phyloP scores from a whole-genome alignment of 306 rosid genomes.

The Pueraria montana region DNA sequence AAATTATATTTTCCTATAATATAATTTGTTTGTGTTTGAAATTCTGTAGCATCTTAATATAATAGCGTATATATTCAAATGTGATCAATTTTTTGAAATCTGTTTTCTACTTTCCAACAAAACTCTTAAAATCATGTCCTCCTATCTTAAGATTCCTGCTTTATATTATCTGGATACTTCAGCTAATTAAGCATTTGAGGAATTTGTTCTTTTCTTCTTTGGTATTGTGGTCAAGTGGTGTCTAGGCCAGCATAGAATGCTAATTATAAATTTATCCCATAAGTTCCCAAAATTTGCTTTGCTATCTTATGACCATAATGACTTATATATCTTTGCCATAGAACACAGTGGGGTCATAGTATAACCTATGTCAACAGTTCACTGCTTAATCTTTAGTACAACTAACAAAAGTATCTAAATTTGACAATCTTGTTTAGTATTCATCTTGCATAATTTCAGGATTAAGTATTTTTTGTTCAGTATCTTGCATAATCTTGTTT shows the following conservation, averaged over 20 bases:
- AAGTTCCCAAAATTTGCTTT: background rate
- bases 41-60: conserved; percentile 20
- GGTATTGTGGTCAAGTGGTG: background rate
- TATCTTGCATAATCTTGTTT: too few species aligned
- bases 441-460: conserved; percentile 1
- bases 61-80: background rate
- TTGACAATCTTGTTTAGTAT: background rate
- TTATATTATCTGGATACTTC: conserved; percentile 7
- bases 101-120: background rate
- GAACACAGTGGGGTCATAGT: background rate
- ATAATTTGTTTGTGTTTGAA: conserved; percentile 17
- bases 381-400: conserved; percentile 9
- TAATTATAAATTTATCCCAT: conserved; percentile 3
- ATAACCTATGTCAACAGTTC: background rate
- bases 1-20: background rate
- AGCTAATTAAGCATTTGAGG: background rate
- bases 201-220: background rate
- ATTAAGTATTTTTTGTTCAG: background rate
- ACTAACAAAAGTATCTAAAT: background rate
- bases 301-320: background rate
- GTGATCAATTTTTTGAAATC: conserved; percentile 5
- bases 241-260: background rate
- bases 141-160: background rate
- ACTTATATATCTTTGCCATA: background rate
- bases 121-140: background rate